A percentile compares a stretch with the other conserved stretches of the same genome.
Conservation (phyloP, 1,284 basidiomycete genomes). For the Bondarzewia mesenterica region DNA sequence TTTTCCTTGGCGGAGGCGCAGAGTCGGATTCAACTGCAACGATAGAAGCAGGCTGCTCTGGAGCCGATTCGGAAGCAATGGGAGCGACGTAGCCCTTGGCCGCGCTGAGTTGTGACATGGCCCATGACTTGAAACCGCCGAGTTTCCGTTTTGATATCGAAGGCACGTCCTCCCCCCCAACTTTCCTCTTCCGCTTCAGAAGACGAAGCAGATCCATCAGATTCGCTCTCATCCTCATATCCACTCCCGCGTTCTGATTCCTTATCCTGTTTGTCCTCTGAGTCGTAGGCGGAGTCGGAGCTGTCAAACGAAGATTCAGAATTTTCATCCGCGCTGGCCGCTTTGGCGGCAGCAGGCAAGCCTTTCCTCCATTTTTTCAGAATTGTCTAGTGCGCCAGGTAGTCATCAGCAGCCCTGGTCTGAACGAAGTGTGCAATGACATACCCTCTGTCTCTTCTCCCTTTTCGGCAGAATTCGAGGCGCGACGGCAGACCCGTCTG, state of each 20-base stretch:
- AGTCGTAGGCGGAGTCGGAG: slow-evolving; percentile 62
- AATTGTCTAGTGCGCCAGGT: slow-evolving; percentile 10
- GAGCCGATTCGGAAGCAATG: slow-evolving; percentile 7
- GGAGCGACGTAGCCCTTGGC: slow-evolving; percentile 45
- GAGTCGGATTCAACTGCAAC: slow-evolving; percentile 8
- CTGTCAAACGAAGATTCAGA: slow-evolving; percentile 69
- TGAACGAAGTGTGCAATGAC: slow-evolving; percentile 8
- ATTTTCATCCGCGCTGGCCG: slow-evolving; percentile 18
- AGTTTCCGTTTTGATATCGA: slow-evolving; percentile 20
- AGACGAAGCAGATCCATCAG: no score
- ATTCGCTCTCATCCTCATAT: slow-evolving; percentile 17
- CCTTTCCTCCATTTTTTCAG: slow-evolving; percentile 23
- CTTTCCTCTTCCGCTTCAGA: slow-evolving; percentile 2
- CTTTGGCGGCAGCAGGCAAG: slow-evolving; percentile 5
- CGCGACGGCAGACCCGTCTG: slow-evolving; percentile 44
- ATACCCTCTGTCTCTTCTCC: slow-evolving; percentile 34
- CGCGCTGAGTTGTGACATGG: slow-evolving; percentile 59
- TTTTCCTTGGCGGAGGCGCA: slow-evolving; percentile 31
- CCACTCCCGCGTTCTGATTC: slow-evolving; percentile 12
- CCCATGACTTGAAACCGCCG: slow-evolving; percentile 80
- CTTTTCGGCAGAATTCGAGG: slow-evolving; percentile 39
- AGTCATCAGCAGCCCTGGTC: background rate
- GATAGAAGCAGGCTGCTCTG: slow-evolving; percentile 8
- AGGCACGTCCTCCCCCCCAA: slow-evolving; percentile 12
- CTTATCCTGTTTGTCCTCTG: slow-evolving; percentile 24